Evolutionary conservation across 371 early-diverging fungal species (phyloP).

Genomic region (Phascolomyces articulosus): DNA sequence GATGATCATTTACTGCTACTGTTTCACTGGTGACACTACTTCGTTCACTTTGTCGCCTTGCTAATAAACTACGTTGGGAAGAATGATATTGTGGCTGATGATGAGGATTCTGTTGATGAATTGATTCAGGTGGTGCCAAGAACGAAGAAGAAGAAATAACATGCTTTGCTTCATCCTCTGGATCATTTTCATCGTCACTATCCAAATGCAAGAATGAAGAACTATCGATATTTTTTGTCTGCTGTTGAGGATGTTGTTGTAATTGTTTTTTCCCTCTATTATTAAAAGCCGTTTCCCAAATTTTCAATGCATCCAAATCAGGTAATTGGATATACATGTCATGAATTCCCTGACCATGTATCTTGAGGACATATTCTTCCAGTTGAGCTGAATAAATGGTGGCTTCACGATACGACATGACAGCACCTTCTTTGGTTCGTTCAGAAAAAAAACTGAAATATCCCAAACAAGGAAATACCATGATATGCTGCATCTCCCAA

Average conservation of each 20-base stretch:
- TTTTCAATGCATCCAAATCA: conserved; percentile 44
- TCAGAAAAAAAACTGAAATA: conserved; percentile 61
- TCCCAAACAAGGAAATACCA: conserved; percentile 56
- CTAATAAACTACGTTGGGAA: conserved; percentile 7
- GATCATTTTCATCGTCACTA: not conserved
- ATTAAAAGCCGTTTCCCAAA: conserved; percentile 51
- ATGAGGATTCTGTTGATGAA: not conserved
- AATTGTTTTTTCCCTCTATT: not conserved
- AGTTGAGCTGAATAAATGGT: conserved; percentile 45
- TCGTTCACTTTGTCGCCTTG: conserved; percentile 10
- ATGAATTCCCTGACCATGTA: conserved; percentile 50
- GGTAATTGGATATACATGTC: conserved; percentile 59
- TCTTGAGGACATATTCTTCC: conserved; percentile 54
- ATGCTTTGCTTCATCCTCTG: not conserved
- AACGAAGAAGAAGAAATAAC: not conserved
- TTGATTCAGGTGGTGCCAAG: not conserved
- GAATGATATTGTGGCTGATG: no score
- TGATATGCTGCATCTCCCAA: conserved; percentile 63
- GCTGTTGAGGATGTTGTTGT: no score
- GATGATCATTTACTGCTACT: conserved; percentile 6
- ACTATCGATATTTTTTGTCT: not conserved
- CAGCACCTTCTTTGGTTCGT: conserved; percentile 45
- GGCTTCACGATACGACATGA: conserved; percentile 52
- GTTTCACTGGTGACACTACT: conserved; percentile 13
- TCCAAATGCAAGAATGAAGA: not conserved